phyloP scores from a whole-genome alignment of 352 stramenopile genomes.

The Globisporangium sylvaticum region DNA sequence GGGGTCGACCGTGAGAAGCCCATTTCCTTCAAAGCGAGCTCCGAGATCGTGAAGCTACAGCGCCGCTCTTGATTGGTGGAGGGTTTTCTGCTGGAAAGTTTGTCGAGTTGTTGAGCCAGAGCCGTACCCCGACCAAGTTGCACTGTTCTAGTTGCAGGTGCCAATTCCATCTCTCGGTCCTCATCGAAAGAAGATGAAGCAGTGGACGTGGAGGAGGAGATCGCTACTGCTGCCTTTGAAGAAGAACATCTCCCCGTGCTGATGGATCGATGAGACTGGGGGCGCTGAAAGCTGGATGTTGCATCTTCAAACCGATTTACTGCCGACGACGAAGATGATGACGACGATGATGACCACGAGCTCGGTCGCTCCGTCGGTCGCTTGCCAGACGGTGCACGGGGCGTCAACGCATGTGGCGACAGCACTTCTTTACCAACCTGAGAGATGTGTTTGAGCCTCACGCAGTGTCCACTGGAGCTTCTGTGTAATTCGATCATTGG shows the following conservation, averaged over 20 bases:
- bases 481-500: slow-evolving; percentile 39
- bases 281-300: background rate
- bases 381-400: slow-evolving; percentile 35
- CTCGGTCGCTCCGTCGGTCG: slow-evolving; percentile 24
- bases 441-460: slow-evolving; percentile 41
- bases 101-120: background rate
- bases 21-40: slow-evolving; percentile 43
- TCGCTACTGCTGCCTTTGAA: background rate
- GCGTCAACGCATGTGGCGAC: slow-evolving; percentile 37
- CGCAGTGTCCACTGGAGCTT: slow-evolving; percentile 45
- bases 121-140: background rate
- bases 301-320: background rate
- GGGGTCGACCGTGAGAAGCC: slow-evolving; percentile 28
- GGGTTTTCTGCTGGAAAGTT: slow-evolving; percentile 14
- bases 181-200: slow-evolving; percentile 3
- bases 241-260: slow-evolving; percentile 5
- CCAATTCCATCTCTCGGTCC: background rate
- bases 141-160: no score
- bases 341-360: slow-evolving; percentile 16
- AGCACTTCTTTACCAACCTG: slow-evolving; percentile 27
- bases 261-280: background rate
- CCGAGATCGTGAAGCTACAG: slow-evolving; percentile 64
- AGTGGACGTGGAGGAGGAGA: background rate
- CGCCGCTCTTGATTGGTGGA: slow-evolving; percentile 34
- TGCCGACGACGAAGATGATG: background rate